Conservation (phyloP, 257 asterid genomes). For the Nyctanthes arbortristis region DNA sequence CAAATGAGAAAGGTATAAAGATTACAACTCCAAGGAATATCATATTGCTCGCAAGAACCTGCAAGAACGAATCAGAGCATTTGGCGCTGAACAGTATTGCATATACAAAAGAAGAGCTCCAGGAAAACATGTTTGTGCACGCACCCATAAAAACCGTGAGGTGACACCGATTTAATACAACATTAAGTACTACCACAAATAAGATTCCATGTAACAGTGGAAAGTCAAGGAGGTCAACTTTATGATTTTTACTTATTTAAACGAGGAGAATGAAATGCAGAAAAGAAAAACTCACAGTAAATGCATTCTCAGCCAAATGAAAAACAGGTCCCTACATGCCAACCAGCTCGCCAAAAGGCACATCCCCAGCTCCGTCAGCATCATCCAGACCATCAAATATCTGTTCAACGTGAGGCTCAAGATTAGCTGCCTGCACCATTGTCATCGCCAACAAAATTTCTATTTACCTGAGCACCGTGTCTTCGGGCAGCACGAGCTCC, state of each 20-base stretch:
- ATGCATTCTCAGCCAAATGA: constrained; percentile 96
- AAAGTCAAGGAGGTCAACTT: not conserved
- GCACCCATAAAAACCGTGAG: not conserved
- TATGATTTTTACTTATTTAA: not conserved
- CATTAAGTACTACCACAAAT: not conserved
- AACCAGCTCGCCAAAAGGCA: constrained; percentile 96
- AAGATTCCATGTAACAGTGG: not conserved
- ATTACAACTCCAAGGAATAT: constrained; percentile 93
- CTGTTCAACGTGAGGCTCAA: constrained; percentile 98
- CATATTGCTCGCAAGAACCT: constrained; percentile 99
- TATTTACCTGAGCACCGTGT: constrained; percentile 72
- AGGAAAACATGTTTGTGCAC: not conserved
- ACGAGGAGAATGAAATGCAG: not conserved
- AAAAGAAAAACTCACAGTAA: constrained; percentile 63
- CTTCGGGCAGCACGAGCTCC: constrained; percentile 94
- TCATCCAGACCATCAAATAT: constrained; percentile 99
- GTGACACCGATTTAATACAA: not conserved
- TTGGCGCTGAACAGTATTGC: not conserved
- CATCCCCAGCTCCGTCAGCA: constrained; percentile 99
- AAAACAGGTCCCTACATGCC: constrained; percentile 99
- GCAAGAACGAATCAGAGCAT: constrained; percentile 31
- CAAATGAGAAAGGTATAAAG: constrained; percentile 83
- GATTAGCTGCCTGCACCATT: constrained; percentile 97
- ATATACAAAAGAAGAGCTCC: not conserved
- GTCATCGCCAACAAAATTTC: constrained; percentile 69